Base-by-base conservation (phyloP, 2,329 filamentous ascomycete species). In the Drechslerella coelobrocha region DNA sequence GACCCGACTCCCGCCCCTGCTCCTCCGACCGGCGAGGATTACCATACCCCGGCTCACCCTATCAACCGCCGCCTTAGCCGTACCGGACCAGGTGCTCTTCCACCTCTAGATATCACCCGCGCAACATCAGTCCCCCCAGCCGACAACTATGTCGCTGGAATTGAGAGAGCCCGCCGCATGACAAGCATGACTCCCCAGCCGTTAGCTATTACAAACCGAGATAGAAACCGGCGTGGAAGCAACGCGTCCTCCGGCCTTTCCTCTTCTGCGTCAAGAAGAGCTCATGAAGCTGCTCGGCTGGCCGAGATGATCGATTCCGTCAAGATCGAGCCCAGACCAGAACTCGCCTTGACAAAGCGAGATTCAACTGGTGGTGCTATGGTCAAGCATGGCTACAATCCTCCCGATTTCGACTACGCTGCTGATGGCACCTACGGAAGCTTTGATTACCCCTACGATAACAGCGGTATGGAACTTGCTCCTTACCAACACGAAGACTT, bases 51-150 rank as follows among this genome's bases (percentile, higher is more conserved):
- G 54, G 66, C 66, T 29, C 63, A 56, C 53, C 73, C 52, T 47
- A 75, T 73, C 61, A 69, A 63, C 59, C 74, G 56, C 63, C 73
- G 62, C 63, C 74, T 60, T 48, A 74, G 39, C 57, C 73, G 51
- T 71, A 68, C 34, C n/a, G 68, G 43, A n/a, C 62, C 34, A 53
- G 74, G 65, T 59, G 74, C 43, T 54, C 74, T 62, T 24, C 72
- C 53, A 61, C 74, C 53, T 66, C 68, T 73, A 61, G 72, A 68
- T 41, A 72, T 73, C 14, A 71, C 62, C 27, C 68, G 74, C n/a
- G 74, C 73, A n/a, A 61, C 72, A 3, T 75, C 74, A 8, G 74
- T 75, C 21, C 74, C 74, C 39, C 73, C 74, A 19, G 72, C 53
- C 23, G 72, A 74, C 24, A 62, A 72, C 6, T 71, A 72, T 45